Base-by-base conservation (phyloP, 352 stramenopile genomes). In the Peronospora belbahrii region DNA sequence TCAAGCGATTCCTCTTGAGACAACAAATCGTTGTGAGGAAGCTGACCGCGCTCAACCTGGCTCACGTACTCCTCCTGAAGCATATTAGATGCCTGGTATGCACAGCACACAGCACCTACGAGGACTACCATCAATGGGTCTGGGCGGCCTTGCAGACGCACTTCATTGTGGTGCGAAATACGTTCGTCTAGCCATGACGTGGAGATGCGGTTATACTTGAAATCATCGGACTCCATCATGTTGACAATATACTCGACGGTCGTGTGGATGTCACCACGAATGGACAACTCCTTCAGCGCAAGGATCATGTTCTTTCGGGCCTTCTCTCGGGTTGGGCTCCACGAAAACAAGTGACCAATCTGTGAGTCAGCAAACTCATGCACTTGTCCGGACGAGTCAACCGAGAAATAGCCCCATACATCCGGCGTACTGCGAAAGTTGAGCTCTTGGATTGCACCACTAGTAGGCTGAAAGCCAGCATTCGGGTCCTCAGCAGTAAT, bases 281-380 rank as follows among this genome's bases (percentile, higher is more conserved):
- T 99, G 24, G 86, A 98, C 6, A 99, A 71, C 67, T 99, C 97
- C 65, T 99, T 98, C 11, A 99, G 74, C 20, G 95, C 96, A 20
- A 99, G 65, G 4, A 98, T 96, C 65, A 99, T 95, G 56, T 97
- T 98, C 79, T 99, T 98, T 18, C 96, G 68, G 1, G 97, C 96
- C 46, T 95, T 92, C 59, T 99, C 97, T 44, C 97, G 79, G 46
- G 95, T 95, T 38, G 72, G 79, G 38, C 95, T 96, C 79, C 77
- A 97, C 15, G 95, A 96, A 72, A 99, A 99, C 52, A 99, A 79
- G 74, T 99, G 97, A 19, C 97, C 97, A 75, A 99, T 99, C 69
- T 99, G 97, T 27, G 95, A 99, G 71, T 99, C 97, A 7, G 97
- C 97, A 74, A 99, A 99, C 80, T 99, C 97, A 76, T 99, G 97